phyloP scores from a whole-genome alignment of 805 yeast species.

The Pichia cabralensis region DNA sequence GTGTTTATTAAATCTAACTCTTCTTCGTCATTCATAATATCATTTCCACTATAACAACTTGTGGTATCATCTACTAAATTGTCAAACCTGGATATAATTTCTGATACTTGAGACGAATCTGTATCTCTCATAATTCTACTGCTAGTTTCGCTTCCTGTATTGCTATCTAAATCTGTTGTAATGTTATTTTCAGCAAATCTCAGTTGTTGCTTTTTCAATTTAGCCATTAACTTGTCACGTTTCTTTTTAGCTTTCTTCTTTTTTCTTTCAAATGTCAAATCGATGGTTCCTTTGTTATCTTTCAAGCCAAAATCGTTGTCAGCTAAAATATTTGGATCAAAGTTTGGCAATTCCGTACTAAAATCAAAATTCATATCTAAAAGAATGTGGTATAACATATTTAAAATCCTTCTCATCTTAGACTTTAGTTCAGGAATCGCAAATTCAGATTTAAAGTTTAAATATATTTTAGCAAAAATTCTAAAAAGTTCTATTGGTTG shows the following conservation, averaged over 20 bases:
- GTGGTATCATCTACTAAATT: not conserved
- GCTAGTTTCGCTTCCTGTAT: slow-evolving; percentile 1
- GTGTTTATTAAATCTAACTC: no score
- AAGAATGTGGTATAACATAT: slow-evolving; percentile 1
- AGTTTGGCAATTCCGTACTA: slow-evolving; percentile 1
- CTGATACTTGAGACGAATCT: slow-evolving; percentile 14
- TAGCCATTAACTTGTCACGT: slow-evolving; percentile 62
- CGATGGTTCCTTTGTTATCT: slow-evolving; percentile 15
- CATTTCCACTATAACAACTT: not conserved
- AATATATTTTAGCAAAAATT: slow-evolving; percentile 5
- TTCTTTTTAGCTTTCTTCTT: slow-evolving; percentile 62
- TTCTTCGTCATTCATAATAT: slow-evolving; percentile 16
- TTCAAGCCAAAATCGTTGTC: not conserved
- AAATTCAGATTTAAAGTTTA: slow-evolving; percentile 2
- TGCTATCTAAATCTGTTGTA: slow-evolving; percentile 25
- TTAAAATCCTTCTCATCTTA: slow-evolving; percentile 5
- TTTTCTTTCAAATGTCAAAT: slow-evolving; percentile 43
- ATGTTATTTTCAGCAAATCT: slow-evolving; percentile 52
- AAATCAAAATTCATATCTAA: not conserved
- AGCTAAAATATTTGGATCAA: slow-evolving; percentile 11
- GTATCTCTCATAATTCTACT: slow-evolving; percentile 21
- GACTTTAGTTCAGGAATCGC: slow-evolving; percentile 3
- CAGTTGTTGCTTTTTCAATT: slow-evolving; percentile 69
- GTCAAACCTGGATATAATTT: slow-evolving; percentile 1
- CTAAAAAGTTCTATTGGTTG: slow-evolving; percentile 2